phyloP scores from a whole-genome alignment of 192 early-diverging fungal species.

The Backusella luteola region DNA sequence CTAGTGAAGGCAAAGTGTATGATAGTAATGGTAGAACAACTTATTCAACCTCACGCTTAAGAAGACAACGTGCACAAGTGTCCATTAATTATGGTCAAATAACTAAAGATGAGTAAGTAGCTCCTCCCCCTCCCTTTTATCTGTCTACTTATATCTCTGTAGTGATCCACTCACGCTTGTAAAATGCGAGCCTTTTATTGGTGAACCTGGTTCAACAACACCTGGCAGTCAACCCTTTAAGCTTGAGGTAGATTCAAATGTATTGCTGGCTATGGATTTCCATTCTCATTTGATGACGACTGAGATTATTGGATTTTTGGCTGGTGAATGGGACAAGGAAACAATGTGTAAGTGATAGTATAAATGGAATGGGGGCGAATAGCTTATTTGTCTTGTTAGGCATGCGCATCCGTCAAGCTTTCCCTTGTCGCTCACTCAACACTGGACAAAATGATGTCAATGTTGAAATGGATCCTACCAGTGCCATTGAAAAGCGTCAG shows the following conservation, averaged over 20 bases:
- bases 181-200: slow-evolving; percentile 75
- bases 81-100: slow-evolving; percentile 43
- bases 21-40: slow-evolving; percentile 47
- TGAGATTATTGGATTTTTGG: slow-evolving; percentile 89
- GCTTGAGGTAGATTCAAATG: slow-evolving; percentile 71
- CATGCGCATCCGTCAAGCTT: slow-evolving; percentile 63
- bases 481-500: slow-evolving; percentile 70
- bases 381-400: slow-evolving; percentile 27
- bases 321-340: slow-evolving; percentile 68
- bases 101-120: slow-evolving; percentile 38
- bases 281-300: slow-evolving; percentile 88
- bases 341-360: slow-evolving; percentile 33
- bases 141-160: not conserved
- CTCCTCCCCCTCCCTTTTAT: not conserved
- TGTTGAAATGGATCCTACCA: slow-evolving; percentile 89
- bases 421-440: slow-evolving; percentile 75
- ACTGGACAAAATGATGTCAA: slow-evolving; percentile 71
- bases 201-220: slow-evolving; percentile 61
- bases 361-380: not conserved
- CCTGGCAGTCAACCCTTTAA: slow-evolving; percentile 80
- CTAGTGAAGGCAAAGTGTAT: slow-evolving; percentile 29
- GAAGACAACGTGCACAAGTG: slow-evolving; percentile 41
- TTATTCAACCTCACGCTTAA: slow-evolving; percentile 54
- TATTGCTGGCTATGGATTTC: slow-evolving; percentile 85
- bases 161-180: slow-evolving; percentile 81